Percentiles rank a stretch among this genome's conserved stretches.
phyloP scores from a whole-genome alignment of 192 early-diverging fungal species.

The Backusella sp. region DNA sequence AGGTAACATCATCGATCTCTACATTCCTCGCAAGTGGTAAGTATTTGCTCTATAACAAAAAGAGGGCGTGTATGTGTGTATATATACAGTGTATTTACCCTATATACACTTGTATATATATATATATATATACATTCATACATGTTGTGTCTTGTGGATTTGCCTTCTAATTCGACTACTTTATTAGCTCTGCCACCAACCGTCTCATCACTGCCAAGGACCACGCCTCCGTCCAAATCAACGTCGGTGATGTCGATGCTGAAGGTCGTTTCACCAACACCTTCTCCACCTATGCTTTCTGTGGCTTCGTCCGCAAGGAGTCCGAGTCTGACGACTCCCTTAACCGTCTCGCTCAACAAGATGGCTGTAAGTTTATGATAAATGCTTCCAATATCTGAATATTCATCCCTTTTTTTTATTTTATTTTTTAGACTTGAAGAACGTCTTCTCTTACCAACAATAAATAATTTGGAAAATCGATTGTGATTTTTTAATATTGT shows the following conservation, averaged over 20 bases:
- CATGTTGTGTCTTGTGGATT: background rate
- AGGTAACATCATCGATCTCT: conserved; percentile 74
- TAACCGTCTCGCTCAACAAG: conserved; percentile 86
- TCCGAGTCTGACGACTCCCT: conserved; percentile 96
- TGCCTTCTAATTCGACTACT: background rate
- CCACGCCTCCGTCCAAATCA: conserved; percentile 98
- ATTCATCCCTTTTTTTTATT: conserved; percentile 13
- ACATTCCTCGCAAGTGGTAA: conserved; percentile 95
- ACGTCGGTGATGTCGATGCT: conserved; percentile 91
- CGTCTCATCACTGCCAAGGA: conserved; percentile 98
- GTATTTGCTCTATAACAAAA: conserved; percentile 20
- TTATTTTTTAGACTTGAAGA: conserved; percentile 45
- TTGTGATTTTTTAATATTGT: background rate
- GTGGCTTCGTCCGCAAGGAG: conserved; percentile 86
- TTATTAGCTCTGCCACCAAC: conserved; percentile 89
- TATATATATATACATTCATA: background rate
- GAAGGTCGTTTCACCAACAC: conserved; percentile 72
- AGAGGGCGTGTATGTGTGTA: too few relatives aligned
- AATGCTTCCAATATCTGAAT: background rate
- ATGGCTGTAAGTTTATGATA: conserved; percentile 57
- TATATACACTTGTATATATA: too few relatives aligned
- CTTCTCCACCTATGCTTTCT: conserved; percentile 87
- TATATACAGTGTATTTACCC: too few relatives aligned
- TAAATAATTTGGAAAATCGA: conserved; percentile 30
- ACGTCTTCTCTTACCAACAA: conserved; percentile 64